A percentile compares a stretch with the other conserved stretches of the same genome.
Evolutionary conservation across 257 asterid genomes (phyloP).

Genomic region (Fraxinus pennsylvanica): DNA sequence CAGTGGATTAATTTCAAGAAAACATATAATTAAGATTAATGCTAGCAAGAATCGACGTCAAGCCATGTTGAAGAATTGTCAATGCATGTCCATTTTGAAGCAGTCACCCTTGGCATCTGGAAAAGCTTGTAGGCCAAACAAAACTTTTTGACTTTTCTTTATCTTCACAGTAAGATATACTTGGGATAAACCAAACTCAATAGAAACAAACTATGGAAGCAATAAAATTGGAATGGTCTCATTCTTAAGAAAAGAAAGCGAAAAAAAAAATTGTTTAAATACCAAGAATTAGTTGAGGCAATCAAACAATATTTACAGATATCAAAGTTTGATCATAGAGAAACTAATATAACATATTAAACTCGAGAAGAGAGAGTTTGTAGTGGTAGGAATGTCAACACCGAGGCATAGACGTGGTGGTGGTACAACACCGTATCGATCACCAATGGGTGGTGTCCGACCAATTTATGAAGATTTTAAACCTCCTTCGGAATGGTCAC

Average conservation of each 20-base stretch:
- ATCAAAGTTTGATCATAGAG: neutral
- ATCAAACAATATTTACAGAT: too few species aligned
- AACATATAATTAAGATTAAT: neutral
- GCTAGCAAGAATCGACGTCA: neutral
- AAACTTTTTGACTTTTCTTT: constrained; percentile 30
- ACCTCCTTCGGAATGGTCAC: constrained; percentile 61
- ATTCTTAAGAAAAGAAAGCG: constrained; percentile 28
- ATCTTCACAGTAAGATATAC: constrained; percentile 33
- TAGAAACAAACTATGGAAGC: constrained; percentile 32
- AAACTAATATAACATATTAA: neutral
- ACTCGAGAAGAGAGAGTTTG: neutral
- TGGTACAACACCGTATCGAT: constrained; percentile 23
- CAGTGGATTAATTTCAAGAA: too few species aligned
- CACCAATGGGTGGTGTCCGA: constrained; percentile 37
- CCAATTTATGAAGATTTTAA: constrained; percentile 62
- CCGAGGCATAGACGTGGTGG: constrained; percentile 43
- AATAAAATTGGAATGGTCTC: constrained; percentile 50
- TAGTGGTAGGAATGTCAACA: constrained; percentile 38
- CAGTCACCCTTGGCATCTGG: neutral
- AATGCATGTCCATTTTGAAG: neutral
- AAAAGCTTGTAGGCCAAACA: constrained; percentile 39
- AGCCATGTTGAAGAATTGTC: neutral
- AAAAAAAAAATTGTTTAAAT: neutral
- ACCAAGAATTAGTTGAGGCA: constrained; percentile 2
- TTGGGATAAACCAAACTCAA: too few species aligned